Conservation (phyloP, 768 basidiomycete species). For the Russula ochroleuca region DNA sequence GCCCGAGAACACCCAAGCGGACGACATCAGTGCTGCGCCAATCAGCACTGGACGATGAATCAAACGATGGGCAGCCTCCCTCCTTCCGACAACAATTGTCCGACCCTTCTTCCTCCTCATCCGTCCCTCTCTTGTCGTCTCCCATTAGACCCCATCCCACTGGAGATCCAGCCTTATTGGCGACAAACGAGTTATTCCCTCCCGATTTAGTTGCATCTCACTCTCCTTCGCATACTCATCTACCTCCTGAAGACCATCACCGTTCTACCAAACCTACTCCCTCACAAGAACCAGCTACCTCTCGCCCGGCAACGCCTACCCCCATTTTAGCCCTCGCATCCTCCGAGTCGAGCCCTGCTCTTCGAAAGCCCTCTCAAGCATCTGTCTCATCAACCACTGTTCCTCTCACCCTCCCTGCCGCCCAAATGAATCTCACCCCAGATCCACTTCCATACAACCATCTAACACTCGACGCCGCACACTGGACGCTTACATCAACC, state of each 20-base stretch:
- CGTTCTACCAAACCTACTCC: background rate
- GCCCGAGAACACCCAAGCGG: slow-evolving; percentile 18
- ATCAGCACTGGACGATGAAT: background rate
- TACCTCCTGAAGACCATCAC: background rate
- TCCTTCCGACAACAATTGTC: background rate
- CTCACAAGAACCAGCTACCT: background rate
- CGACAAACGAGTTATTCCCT: background rate
- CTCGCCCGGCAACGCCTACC: slow-evolving; percentile 14
- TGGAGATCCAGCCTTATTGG: background rate
- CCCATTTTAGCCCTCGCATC: background rate
- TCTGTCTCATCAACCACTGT: background rate
- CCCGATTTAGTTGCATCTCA: background rate
- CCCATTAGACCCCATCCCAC: background rate
- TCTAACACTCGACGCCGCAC: slow-evolving; percentile 27
- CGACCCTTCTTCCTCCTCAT: background rate
- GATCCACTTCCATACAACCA: slow-evolving; percentile 25
- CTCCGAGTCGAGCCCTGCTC: background rate
- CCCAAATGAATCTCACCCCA: slow-evolving; percentile 16
- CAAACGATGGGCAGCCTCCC: slow-evolving; percentile 1
- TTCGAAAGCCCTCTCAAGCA: slow-evolving; percentile 17
- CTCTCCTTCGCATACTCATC: background rate
- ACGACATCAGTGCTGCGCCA: background rate
- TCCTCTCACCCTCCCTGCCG: slow-evolving; percentile 14
- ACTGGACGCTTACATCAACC: slow-evolving; percentile 27
- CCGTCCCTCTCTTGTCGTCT: background rate